Conservation (phyloP, 768 basidiomycete genomes). For the Crassisporium funariophilum region DNA sequence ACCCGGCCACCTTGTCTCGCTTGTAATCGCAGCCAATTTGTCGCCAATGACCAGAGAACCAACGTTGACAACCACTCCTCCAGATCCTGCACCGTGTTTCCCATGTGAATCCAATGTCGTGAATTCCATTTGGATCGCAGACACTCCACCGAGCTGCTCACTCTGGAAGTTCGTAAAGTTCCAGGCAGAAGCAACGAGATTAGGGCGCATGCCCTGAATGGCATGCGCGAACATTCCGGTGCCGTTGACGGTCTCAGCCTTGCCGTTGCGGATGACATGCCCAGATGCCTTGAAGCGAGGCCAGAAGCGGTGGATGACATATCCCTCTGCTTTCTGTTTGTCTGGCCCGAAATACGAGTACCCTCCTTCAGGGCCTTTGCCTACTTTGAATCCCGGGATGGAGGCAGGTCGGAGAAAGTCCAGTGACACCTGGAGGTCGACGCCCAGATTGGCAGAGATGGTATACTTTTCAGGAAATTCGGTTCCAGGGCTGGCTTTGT, state of each 20-base stretch:
- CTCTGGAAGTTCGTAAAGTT: slow-evolving; percentile 95
- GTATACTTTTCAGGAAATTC: slow-evolving; percentile 77
- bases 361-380: slow-evolving; percentile 85
- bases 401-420: slow-evolving; percentile 67
- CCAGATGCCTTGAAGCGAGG: slow-evolving; percentile 68
- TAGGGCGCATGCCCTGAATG: slow-evolving; percentile 97
- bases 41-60: slow-evolving; percentile 83
- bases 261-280: slow-evolving; percentile 65
- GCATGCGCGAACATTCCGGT: slow-evolving; percentile 91
- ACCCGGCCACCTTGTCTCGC: slow-evolving; percentile 76
- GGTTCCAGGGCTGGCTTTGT: slow-evolving; percentile 54
- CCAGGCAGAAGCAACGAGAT: slow-evolving; percentile 91
- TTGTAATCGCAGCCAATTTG: slow-evolving; percentile 75
- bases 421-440: slow-evolving; percentile 80
- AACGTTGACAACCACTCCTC: slow-evolving; percentile 82
- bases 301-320: slow-evolving; percentile 92
- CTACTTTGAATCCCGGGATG: slow-evolving; percentile 90
- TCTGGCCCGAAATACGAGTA: slow-evolving; percentile 85
- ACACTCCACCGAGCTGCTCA: slow-evolving; percentile 66
- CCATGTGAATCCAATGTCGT: slow-evolving; percentile 83
- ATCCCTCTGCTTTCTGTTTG: slow-evolving; percentile 70
- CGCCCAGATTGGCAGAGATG: slow-evolving; percentile 76
- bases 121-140: slow-evolving; percentile 96
- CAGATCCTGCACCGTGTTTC: slow-evolving; percentile 75
- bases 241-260: slow-evolving; percentile 57